Conservation (phyloP, 495 filamentous ascomycete species). For the Tuber indicum region DNA sequence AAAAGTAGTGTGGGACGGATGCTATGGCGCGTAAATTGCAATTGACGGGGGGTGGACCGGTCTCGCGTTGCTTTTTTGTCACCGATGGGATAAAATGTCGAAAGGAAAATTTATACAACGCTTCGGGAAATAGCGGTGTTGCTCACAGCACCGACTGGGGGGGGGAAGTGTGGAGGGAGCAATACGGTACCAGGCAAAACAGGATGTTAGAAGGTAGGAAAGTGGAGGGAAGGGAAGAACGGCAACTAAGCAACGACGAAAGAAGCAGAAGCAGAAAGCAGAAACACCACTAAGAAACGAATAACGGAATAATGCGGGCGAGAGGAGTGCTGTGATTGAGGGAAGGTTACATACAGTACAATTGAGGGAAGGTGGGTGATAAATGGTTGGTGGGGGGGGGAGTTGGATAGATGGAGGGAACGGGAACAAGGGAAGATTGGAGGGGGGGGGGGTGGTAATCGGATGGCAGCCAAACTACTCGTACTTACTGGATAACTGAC, state of each 20-base stretch:
- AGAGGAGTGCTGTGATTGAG: slow-evolving; percentile 21
- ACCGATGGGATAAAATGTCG: slow-evolving; percentile 24
- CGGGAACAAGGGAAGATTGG: slow-evolving; percentile 32
- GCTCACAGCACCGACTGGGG: slow-evolving; percentile 22
- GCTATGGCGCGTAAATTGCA: slow-evolving; percentile 39
- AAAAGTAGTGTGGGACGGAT: slow-evolving; percentile 24
- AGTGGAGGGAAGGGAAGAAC: neutral
- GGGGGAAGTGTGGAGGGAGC: slow-evolving; percentile 6
- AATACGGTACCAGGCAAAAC: neutral
- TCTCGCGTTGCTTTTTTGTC: slow-evolving; percentile 36
- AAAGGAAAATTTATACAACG: slow-evolving; percentile 38
- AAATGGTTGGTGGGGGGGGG: slow-evolving; percentile 21
- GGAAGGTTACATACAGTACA: slow-evolving; percentile 28
- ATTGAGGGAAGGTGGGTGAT: slow-evolving; percentile 29
- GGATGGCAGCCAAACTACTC: neutral
- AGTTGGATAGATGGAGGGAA: slow-evolving; percentile 31
- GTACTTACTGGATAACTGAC: neutral
- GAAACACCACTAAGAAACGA: neutral
- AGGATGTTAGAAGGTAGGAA: neutral
- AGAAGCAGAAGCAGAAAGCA: slow-evolving; percentile 24
- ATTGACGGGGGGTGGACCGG: slow-evolving; percentile 30
- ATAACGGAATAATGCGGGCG: slow-evolving; percentile 37
- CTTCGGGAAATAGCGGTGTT: slow-evolving; percentile 27
- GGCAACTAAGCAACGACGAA: slow-evolving; percentile 25
- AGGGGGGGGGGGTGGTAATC: slow-evolving; percentile 7